Conservation (phyloP, 805 yeast species). For the Lipomyces oligophaga region DNA sequence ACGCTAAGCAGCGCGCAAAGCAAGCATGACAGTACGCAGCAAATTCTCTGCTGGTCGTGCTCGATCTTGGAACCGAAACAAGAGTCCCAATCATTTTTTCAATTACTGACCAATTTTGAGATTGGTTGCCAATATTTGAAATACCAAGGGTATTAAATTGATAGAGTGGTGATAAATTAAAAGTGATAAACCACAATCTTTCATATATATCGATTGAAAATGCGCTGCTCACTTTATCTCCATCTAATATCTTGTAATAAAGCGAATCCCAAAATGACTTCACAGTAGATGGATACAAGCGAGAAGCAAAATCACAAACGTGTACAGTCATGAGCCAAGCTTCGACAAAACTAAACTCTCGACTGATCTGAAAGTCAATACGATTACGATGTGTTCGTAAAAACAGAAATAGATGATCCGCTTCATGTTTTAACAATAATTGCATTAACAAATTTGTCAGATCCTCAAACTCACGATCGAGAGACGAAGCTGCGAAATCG, state of each 20-base stretch:
- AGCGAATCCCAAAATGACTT: slow-evolving; percentile 21
- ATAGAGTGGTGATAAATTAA: slow-evolving; percentile 25
- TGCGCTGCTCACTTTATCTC: neutral
- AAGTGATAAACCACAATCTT: slow-evolving; percentile 26
- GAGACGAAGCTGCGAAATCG: slow-evolving; percentile 12
- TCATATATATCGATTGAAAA: slow-evolving; percentile 19
- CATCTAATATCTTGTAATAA: slow-evolving; percentile 11
- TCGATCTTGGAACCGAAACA: slow-evolving; percentile 1
- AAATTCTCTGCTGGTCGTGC: slow-evolving; percentile 3
- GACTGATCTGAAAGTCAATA: slow-evolving; percentile 9
- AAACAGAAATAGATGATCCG: slow-evolving; percentile 21
- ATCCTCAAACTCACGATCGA: slow-evolving; percentile 20
- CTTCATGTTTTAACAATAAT: slow-evolving; percentile 16
- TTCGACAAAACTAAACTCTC: slow-evolving; percentile 18
- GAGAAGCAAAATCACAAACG: slow-evolving; percentile 9
- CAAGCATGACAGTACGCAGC: slow-evolving; percentile 23
- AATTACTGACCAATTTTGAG: slow-evolving; percentile 16
- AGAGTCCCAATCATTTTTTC: slow-evolving; percentile 16
- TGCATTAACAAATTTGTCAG: slow-evolving; percentile 17
- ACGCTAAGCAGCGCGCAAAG: slow-evolving; percentile 28
- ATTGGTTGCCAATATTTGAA: neutral
- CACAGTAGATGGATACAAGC: neutral
- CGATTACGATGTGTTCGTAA: slow-evolving; percentile 19
- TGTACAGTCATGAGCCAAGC: slow-evolving; percentile 25
- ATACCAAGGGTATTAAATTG: slow-evolving; percentile 22